phyloP scores from a whole-genome alignment of 257 asterid genomes.

The Jacaranda mimosifolia region DNA sequence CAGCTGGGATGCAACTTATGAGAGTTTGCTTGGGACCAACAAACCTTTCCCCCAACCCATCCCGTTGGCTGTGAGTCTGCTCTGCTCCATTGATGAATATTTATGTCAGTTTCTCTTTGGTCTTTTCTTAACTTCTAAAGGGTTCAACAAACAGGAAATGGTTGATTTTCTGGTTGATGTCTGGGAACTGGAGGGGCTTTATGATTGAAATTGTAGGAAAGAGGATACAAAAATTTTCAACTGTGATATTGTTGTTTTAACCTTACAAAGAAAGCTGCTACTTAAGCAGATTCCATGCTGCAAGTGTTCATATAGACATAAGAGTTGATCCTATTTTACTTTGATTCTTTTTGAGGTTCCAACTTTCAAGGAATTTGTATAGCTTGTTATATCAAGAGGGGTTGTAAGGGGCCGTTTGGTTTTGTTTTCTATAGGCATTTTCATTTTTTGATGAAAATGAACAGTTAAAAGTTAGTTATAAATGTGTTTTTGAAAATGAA shows the following conservation, averaged over 20 bases:
- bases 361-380: too few relatives aligned
- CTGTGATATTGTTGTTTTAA: not conserved
- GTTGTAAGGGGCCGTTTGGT: too few relatives aligned
- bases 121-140: not conserved
- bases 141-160: slow-evolving; percentile 61
- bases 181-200: slow-evolving; percentile 76
- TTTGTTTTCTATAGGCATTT: too few relatives aligned
- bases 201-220: slow-evolving; percentile 44
- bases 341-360: too few relatives aligned
- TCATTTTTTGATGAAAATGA: too few relatives aligned
- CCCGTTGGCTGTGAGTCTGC: slow-evolving; percentile 78
- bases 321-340: not conserved
- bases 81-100: slow-evolving; percentile 9
- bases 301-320: slow-evolving; percentile 28
- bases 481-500: too few relatives aligned
- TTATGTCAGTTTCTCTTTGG: slow-evolving; percentile 7
- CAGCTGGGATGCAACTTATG: slow-evolving; percentile 84
- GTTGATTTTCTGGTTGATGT: slow-evolving; percentile 73
- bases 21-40: slow-evolving; percentile 81
- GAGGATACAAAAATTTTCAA: slow-evolving; percentile 11
- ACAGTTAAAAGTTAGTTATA: too few relatives aligned
- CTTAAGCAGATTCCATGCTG: not conserved
- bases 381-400: too few relatives aligned
- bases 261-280: not conserved
- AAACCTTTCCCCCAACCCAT: slow-evolving; percentile 85